phyloP scores from a whole-genome alignment of 1,284 basidiomycete species.

The Cutaneotrichosporon sp. region DNA sequence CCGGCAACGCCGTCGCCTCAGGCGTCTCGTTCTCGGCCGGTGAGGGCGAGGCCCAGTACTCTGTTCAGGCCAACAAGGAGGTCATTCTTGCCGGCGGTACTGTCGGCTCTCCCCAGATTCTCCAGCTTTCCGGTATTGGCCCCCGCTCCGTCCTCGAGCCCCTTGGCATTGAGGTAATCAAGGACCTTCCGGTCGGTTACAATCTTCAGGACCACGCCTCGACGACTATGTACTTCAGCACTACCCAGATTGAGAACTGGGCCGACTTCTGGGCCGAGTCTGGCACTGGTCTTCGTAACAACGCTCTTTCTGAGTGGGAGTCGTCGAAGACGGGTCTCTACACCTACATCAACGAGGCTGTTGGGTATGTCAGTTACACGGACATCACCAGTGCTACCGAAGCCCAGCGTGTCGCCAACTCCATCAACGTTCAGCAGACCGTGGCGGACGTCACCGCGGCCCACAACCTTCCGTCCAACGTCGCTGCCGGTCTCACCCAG shows the following conservation, averaged over 20 bases:
- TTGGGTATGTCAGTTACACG: constrained; percentile 16
- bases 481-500: constrained; percentile 34
- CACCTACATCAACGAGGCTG: constrained; percentile 49
- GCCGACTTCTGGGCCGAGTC: constrained; percentile 26
- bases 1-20: constrained; percentile 54
- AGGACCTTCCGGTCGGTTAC: constrained; percentile 67
- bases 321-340: constrained; percentile 35
- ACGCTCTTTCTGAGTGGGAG: constrained; percentile 29
- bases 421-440: constrained; percentile 59
- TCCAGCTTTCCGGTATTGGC: constrained; percentile 68
- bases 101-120: constrained; percentile 61
- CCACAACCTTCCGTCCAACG: constrained; percentile 32
- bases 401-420: constrained; percentile 40
- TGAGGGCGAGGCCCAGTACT: constrained; percentile 44
- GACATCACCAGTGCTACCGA: constrained; percentile 25
- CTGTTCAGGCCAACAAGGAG: constrained; percentile 54
- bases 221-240: constrained; percentile 40
- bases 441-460: constrained; percentile 61
- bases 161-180: constrained; percentile 52
- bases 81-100: constrained; percentile 57
- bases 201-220: constrained; percentile 68
- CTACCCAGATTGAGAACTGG: constrained; percentile 35
- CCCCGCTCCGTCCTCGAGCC: constrained; percentile 56
- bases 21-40: constrained; percentile 56
- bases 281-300: constrained; percentile 19